Base-by-base conservation (phyloP, 2,329 filamentous ascomycete species). In the Byssothecium circinans region DNA sequence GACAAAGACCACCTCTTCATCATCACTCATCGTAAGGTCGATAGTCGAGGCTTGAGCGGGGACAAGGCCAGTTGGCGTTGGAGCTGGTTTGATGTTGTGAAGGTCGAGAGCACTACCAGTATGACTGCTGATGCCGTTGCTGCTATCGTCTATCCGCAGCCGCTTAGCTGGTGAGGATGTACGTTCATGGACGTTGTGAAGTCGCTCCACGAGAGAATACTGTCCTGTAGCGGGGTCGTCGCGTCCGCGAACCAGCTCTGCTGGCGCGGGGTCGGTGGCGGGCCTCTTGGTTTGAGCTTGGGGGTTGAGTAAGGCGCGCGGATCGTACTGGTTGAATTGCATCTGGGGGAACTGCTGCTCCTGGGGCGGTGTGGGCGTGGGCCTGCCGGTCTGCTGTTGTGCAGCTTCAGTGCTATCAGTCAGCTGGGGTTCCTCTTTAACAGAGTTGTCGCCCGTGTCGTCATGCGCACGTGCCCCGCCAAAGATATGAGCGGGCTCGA, bases 101-200 rank as follows among this genome's bases (percentile, higher is more conserved):
- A 79, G 61, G 52, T 78, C 72, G 30, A 82, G 76, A 12, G 75
- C 61, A 36, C 57, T 56, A 20, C 61, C 54, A 18, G 58, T 56
- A 11, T 50, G 58, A 29, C 62, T 63, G 55, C 47, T 45, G 33
- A 14, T 27, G 19, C 50, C 45, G 11, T 65, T 56, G 20, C 49
- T 48, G 14, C 64, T 54, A 11, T 64, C 62, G 4, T 51, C 51
- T 11, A 63, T 63, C 45, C 63, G 67, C 20, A 64, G 44, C 10
- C 67, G 61, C 44, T 71, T 71, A 2, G 62, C 54, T 42, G 87
- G 82, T 63, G 68, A 77, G 53, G 63, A 75, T 59, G 76, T 75
- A 20, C 91, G 86, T 42, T 86, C 80, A 56, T 88, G 81, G 12
- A 95, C 81, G 56, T 86, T 85, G 66, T 91, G 89, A 65, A 91